These are phyloP conservation scores for Carpinus viminea DNA, from an alignment of 306 rosid genomes.

Conservation along the genomic window DNA sequence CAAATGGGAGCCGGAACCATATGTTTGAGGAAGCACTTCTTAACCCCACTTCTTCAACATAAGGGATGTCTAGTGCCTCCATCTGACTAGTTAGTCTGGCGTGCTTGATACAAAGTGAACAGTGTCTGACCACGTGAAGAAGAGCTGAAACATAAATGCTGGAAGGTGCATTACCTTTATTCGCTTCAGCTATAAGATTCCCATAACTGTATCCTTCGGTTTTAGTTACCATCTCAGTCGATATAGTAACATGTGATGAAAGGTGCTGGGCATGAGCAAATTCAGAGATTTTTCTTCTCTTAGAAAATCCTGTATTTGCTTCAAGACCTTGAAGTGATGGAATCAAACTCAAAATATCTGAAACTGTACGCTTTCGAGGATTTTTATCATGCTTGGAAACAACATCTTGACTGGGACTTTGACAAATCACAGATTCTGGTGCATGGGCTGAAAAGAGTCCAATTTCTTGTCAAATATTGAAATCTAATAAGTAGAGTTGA, in stretches of 20 bases:
- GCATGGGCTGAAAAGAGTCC: constrained; percentile 62
- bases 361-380: constrained; percentile 72
- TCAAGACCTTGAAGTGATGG: constrained; percentile 79
- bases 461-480: constrained; percentile 35
- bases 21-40: constrained; percentile 82
- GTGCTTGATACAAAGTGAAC: constrained; percentile 87
- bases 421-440: constrained; percentile 50
- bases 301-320: constrained; percentile 42
- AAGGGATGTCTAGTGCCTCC: constrained; percentile 89
- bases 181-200: constrained; percentile 79
- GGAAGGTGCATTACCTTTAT: constrained; percentile 84
- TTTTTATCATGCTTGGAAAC: constrained; percentile 57
- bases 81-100: constrained; percentile 97
- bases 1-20: constrained; percentile 94
- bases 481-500: constrained; percentile 2
- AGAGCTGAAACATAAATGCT: constrained; percentile 86
- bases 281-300: constrained; percentile 69
- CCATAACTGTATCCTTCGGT: constrained; percentile 65
- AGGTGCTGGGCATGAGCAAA: constrained; percentile 42
- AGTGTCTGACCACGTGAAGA: constrained; percentile 93
- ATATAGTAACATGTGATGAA: constrained; percentile 47
- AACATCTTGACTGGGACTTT: constrained; percentile 45
- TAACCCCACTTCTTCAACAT: constrained; percentile 91
- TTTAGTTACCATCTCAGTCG: constrained; percentile 57
- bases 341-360: constrained; percentile 72